Base-by-base conservation (phyloP, 2,329 filamentous ascomycete genomes). In the Cercospora berteroae region DNA sequence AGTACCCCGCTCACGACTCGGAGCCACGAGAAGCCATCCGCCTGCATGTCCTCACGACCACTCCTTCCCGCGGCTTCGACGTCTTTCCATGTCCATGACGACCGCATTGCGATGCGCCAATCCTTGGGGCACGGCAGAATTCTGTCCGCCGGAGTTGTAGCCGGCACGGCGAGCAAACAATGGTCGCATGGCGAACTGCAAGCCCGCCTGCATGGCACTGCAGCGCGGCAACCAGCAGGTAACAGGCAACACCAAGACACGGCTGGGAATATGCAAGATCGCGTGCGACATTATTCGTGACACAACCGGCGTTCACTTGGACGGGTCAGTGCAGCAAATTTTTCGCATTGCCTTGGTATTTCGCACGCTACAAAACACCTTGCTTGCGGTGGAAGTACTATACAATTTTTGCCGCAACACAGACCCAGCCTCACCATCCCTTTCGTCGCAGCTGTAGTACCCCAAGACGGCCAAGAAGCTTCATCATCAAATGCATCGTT, bases 1-100 rank as follows among this genome's bases (percentile, higher is more conserved):
- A 39, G 33, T 58, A 59, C 52, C 60, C 65, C 65, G 60, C 60
- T 33, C 52, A 9, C 52, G 12, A n/a, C 52, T 57, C 13, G 25
- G n/a, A 12, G 13, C 23, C 52, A 25, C 5, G 13, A 56, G 23
- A 27, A n/a, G 23, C 13, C 52, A 56, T 27, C 23, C 52, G 25
- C 50, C 5, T 56, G 52, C 23, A n/a, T 42, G 36, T 5, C 16
- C 6, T 42, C 36, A 42, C 6, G 36, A 13, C 36, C 36, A 42
- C 36, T 42, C 36, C 36, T n/a, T 42, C 36, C 36, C 36, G 36
- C 36, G n/a, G 5, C 36, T 42, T 42, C 36, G 36, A 42, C 36
- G 36, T 42, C 36, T 42, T 42, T 2, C 36, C 36, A 42, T n/a
- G 12, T 5, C 7, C 36, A 42, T 42, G 36, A 42, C 36, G 36